phyloP scores from a whole-genome alignment of 2,329 filamentous ascomycete species.

The Zymoseptoria tritici region DNA sequence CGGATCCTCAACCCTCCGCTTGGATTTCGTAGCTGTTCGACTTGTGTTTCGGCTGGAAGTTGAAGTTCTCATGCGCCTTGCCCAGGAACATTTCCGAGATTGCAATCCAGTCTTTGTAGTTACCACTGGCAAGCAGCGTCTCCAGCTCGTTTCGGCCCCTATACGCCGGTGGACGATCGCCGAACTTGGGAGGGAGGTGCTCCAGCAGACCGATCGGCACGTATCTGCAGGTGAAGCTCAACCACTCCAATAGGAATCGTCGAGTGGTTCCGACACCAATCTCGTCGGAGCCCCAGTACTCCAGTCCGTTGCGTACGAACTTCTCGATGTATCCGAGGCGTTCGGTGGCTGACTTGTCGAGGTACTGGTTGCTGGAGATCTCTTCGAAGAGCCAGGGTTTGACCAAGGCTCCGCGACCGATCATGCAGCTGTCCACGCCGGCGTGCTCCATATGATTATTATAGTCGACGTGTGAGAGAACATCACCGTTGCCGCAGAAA shows the following conservation, averaged over 20 bases:
- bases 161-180: slow-evolving; percentile 82
- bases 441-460: slow-evolving; percentile 66
- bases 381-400: slow-evolving; percentile 99
- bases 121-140: slow-evolving; percentile 80
- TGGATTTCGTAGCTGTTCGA: slow-evolving; percentile 83
- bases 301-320: slow-evolving; percentile 82
- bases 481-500: slow-evolving; percentile 95
- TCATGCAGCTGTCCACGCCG: slow-evolving; percentile 89
- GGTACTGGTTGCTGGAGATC: slow-evolving; percentile 82
- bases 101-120: slow-evolving; percentile 98
- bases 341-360: slow-evolving; percentile 89
- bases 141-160: slow-evolving; percentile 82
- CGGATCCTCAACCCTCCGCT: slow-evolving; percentile 49
- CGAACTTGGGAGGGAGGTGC: slow-evolving; percentile 76
- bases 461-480: slow-evolving; percentile 89
- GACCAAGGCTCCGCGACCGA: slow-evolving; percentile 89
- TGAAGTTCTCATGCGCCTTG: slow-evolving; percentile 72
- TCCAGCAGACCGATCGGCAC: slow-evolving; percentile 84
- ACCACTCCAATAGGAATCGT: slow-evolving; percentile 88
- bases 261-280: slow-evolving; percentile 84
- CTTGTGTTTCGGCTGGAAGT: slow-evolving; percentile 96
- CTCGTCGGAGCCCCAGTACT: slow-evolving; percentile 94
- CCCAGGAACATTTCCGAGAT: slow-evolving; percentile 99
- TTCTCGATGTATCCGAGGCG: slow-evolving; percentile 79
- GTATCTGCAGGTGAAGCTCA: slow-evolving; percentile 90